Percentiles rank a stretch among this genome's conserved stretches.
phyloP scores from a whole-genome alignment of 495 filamentous ascomycete species.

The Trypethelium eluteriae region DNA sequence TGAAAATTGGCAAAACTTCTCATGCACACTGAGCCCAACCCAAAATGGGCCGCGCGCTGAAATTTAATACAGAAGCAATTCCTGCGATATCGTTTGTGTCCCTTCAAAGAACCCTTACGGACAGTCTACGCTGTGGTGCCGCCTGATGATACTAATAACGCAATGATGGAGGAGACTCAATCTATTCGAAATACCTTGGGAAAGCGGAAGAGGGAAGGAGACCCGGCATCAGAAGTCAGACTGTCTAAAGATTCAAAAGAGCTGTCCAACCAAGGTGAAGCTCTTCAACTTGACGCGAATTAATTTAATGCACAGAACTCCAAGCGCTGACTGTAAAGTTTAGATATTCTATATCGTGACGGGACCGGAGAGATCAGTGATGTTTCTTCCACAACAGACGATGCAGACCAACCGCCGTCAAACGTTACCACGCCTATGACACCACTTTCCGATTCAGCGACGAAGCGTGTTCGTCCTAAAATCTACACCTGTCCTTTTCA shows the following conservation, averaged over 20 bases:
- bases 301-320: too few species aligned
- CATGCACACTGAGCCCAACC: too few species aligned
- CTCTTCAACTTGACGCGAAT: neutral
- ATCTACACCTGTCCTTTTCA: conserved; percentile 61
- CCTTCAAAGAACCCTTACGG: too few species aligned
- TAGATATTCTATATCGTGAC: neutral
- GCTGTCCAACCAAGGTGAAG: neutral
- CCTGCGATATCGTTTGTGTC: too few species aligned
- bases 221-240: neutral
- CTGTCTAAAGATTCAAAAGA: neutral
- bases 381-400: neutral
- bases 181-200: neutral
- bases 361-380: neutral
- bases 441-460: neutral
- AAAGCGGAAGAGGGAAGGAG: neutral
- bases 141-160: too few species aligned
- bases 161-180: neutral
- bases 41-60: too few species aligned
- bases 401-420: neutral
- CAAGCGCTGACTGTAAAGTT: neutral
- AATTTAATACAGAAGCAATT: too few species aligned
- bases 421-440: neutral
- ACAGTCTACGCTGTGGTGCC: too few species aligned
- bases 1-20: neutral
- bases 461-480: conserved; percentile 39